phyloP scores from a whole-genome alignment of 2,329 filamentous ascomycete genomes.

The Neopestalotiopsis sp. region DNA sequence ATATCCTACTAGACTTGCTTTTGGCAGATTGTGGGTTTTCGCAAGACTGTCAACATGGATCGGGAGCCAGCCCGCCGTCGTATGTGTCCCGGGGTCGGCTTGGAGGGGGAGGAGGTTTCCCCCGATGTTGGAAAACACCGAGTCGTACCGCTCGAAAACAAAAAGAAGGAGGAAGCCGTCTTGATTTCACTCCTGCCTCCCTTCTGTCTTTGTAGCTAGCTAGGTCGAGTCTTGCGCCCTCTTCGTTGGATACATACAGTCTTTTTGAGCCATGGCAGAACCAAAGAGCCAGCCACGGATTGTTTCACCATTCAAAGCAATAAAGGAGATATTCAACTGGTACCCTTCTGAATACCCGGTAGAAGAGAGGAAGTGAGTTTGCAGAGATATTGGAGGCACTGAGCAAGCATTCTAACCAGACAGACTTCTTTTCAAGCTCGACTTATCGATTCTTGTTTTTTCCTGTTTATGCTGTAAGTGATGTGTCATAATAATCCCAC shows the following conservation, averaged over 20 bases:
- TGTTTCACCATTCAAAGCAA: constrained; percentile 21
- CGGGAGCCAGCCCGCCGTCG: not conserved
- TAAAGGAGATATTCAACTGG: constrained; percentile 42
- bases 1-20: not conserved
- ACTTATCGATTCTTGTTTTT: constrained; percentile 39
- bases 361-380: constrained; percentile 37
- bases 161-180: not conserved
- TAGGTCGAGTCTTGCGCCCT: not conserved
- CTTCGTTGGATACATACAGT: too few relatives aligned
- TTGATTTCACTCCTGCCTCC: not conserved
- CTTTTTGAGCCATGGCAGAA: constrained; percentile 19
- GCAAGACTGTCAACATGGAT: not conserved
- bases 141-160: not conserved
- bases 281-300: constrained; percentile 5
- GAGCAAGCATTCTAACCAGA: not conserved
- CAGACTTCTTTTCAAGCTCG: constrained; percentile 40
- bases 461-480: constrained; percentile 39
- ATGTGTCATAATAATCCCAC: too few relatives aligned
- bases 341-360: constrained; percentile 38
- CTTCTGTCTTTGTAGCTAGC: not conserved
- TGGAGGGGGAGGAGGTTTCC: too few relatives aligned
- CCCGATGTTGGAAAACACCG: not conserved
- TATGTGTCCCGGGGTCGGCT: not conserved
- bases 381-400: not conserved
- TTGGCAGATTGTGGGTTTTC: not conserved